These are phyloP conservation scores for Globisporangium cystogenes DNA, from an alignment of 352 stramenopile species.

Conservation along the genomic window DNA sequence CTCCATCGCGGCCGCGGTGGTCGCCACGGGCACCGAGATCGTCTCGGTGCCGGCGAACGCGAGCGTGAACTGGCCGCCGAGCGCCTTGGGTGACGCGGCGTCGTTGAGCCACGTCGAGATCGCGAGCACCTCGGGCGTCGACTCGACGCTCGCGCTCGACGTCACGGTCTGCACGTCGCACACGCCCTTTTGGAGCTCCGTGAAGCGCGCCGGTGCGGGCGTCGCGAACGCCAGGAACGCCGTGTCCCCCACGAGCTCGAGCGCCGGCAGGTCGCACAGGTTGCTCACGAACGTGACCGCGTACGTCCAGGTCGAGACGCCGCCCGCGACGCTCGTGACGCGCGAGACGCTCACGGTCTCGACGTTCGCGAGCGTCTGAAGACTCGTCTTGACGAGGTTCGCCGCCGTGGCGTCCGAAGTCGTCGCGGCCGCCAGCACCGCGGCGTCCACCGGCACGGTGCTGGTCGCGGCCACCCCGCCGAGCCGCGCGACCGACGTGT, in stretches of 20 bases:
- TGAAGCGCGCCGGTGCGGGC: constrained; percentile 35
- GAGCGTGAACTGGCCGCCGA: constrained; percentile 70
- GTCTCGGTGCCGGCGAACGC: constrained; percentile 41
- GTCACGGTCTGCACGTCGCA: constrained; percentile 95
- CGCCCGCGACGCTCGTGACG: constrained; percentile 18
- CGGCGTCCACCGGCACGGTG: constrained; percentile 37
- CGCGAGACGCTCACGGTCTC: constrained; percentile 78
- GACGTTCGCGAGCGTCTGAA: constrained; percentile 80
- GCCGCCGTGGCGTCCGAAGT: constrained; percentile 51
- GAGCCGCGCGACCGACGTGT: constrained; percentile 56
- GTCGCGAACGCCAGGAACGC: constrained; percentile 38
- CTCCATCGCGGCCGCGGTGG: constrained; percentile 40
- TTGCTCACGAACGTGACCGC: constrained; percentile 85
- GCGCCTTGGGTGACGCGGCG: constrained; percentile 16
- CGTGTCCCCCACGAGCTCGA: constrained; percentile 49
- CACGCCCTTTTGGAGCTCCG: constrained; percentile 72
- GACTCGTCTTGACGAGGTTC: constrained; percentile 70
- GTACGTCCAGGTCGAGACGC: constrained; percentile 50
- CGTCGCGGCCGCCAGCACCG: constrained; percentile 20
- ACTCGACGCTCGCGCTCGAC: constrained; percentile 86
- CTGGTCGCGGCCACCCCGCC: constrained; percentile 39
- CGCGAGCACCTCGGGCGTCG: constrained; percentile 85
- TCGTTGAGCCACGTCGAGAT: constrained; percentile 76
- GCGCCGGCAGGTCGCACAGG: constrained; percentile 72
- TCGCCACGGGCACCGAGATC: constrained; percentile 34